A percentile compares a stretch with the other conserved stretches of the same genome.
Conservation (phyloP, 2,329 filamentous ascomycete species). For the Fusarium drepaniforme region DNA sequence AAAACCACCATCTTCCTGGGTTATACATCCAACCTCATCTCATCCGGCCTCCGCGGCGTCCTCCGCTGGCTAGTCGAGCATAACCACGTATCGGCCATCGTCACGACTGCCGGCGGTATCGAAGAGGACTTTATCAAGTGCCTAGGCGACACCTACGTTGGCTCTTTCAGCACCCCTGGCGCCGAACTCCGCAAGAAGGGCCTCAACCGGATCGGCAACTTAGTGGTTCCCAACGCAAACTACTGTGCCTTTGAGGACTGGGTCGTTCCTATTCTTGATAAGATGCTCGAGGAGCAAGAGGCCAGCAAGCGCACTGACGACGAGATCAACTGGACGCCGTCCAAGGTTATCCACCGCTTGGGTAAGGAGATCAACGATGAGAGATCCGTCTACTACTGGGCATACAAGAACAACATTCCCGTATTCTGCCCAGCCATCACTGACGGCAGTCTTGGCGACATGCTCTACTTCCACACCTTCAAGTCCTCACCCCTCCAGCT, state of each 20-base stretch:
- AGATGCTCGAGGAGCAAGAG: slow-evolving; percentile 94
- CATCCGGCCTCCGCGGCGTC: slow-evolving; percentile 91
- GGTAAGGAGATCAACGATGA: slow-evolving; percentile 96
- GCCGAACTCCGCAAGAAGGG: slow-evolving; percentile 84
- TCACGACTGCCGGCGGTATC: slow-evolving; percentile 94
- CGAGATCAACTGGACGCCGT: slow-evolving; percentile 91
- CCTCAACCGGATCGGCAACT: slow-evolving; percentile 95
- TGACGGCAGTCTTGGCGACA: slow-evolving; percentile 94
- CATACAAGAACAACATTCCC: slow-evolving; percentile 95
- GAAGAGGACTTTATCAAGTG: slow-evolving; percentile 99
- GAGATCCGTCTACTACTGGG: slow-evolving; percentile 95
- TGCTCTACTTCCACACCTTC: slow-evolving; percentile 99
- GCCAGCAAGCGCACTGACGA: slow-evolving; percentile 76
- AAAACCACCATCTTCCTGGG: slow-evolving; percentile 95
- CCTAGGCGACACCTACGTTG: slow-evolving; percentile 92
- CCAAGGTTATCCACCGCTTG: slow-evolving; percentile 88
- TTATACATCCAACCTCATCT: slow-evolving; percentile 98
- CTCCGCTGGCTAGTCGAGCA: slow-evolving; percentile 94
- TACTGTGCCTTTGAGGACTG: slow-evolving; percentile 98
- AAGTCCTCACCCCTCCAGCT: slow-evolving; percentile 86
- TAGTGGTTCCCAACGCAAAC: slow-evolving; percentile 96
- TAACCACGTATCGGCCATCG: slow-evolving; percentile 90
- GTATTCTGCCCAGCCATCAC: slow-evolving; percentile 97
- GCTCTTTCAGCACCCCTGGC: slow-evolving; percentile 83
- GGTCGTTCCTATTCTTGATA: slow-evolving; percentile 95